phyloP scores from a whole-genome alignment of 305 asterid species.

The Rubia peregrina region DNA sequence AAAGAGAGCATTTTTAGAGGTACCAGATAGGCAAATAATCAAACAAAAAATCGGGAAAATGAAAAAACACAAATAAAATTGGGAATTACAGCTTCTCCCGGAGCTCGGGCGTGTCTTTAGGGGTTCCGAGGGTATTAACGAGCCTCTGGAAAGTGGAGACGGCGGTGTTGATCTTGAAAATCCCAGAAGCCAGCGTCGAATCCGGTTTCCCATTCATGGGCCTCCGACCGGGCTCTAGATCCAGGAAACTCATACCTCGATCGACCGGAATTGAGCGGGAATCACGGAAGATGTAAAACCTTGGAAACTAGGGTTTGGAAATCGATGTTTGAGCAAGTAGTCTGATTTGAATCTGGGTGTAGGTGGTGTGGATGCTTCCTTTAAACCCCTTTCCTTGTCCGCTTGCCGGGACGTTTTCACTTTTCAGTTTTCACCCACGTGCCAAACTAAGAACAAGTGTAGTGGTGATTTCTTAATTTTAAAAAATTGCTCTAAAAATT shows the following conservation, averaged over 20 bases:
- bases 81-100: constrained; percentile 59
- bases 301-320: neutral
- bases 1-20: neutral
- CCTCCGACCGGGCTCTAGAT: constrained; percentile 10
- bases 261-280: neutral
- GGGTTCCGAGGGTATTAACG: constrained; percentile 74
- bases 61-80: neutral
- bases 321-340: neutral
- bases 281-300: too few species aligned
- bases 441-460: neutral
- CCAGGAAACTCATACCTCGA: constrained; percentile 10
- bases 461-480: too few species aligned
- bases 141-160: constrained; percentile 75
- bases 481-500: too few species aligned
- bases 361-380: constrained; percentile 3
- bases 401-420: constrained; percentile 1
- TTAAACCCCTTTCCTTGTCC: neutral
- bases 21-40: neutral
- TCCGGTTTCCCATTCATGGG: constrained; percentile 30
- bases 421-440: neutral
- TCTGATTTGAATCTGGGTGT: neutral
- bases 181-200: constrained; percentile 69
- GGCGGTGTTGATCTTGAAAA: constrained; percentile 74
- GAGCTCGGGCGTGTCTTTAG: constrained; percentile 71
- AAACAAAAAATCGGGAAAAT: constrained; percentile 11